A percentile compares a stretch with the other conserved stretches of the same genome.
Evolutionary conservation across 495 filamentous ascomycete species (phyloP).

Genomic region (Penicillium bialowiezense): DNA sequence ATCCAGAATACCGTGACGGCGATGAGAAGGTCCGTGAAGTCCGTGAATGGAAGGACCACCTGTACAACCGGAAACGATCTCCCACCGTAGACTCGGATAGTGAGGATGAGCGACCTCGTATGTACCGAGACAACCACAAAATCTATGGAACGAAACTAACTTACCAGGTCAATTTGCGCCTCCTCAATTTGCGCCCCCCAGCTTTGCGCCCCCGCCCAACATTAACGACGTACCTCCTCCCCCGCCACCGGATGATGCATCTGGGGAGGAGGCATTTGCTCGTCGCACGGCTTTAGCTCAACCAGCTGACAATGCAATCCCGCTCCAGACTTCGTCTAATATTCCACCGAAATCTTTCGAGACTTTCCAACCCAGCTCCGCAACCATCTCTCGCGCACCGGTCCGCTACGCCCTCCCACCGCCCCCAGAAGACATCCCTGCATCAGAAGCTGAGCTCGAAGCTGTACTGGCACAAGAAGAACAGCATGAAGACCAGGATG

Average conservation of each 20-base stretch:
- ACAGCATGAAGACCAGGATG: constrained; percentile 40
- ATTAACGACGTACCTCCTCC: constrained; percentile 38
- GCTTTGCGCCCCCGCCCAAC: constrained; percentile 69
- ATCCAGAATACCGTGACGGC: constrained; percentile 81
- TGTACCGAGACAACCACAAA: constrained; percentile 17
- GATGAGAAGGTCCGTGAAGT: constrained; percentile 80
- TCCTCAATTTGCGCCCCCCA: constrained; percentile 72
- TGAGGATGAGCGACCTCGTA: constrained; percentile 55
- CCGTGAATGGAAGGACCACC: constrained; percentile 80
- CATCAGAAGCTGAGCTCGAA: constrained; percentile 54
- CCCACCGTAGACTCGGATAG: constrained; percentile 56
- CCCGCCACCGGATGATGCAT: constrained; percentile 52
- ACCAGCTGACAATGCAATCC: constrained; percentile 14
- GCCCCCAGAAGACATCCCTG: constrained; percentile 53
- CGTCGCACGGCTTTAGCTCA: constrained; percentile 55
- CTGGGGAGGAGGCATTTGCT: constrained; percentile 70
- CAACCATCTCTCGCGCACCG: constrained; percentile 79
- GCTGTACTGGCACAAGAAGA: constrained; percentile 52
- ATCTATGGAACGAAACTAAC: background rate
- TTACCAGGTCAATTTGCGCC: constrained; percentile 67
- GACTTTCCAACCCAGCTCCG: constrained; percentile 38
- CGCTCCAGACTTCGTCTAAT: too few relatives aligned
- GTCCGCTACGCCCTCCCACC: constrained; percentile 75
- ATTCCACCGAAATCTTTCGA: constrained; percentile 36
- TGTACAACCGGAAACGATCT: constrained; percentile 67